A percentile compares a stretch with the other conserved stretches of the same genome.
These are phyloP conservation scores for Podaxis rugospora DNA, from an alignment of 768 basidiomycete genomes.

Conservation along the genomic window DNA sequence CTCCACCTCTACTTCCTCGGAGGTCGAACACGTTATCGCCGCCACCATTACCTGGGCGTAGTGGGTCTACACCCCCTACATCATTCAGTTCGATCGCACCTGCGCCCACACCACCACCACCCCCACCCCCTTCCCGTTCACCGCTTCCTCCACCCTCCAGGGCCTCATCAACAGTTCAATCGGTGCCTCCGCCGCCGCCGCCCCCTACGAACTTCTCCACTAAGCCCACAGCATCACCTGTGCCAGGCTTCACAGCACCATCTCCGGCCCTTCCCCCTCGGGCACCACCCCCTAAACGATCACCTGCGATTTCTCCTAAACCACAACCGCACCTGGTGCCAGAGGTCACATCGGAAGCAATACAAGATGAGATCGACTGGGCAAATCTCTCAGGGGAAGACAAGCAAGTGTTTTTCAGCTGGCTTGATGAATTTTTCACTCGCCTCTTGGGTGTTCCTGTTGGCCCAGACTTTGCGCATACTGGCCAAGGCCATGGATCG, in stretches of 20 bases:
- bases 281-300: slow-evolving; percentile 11
- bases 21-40: slow-evolving; percentile 17
- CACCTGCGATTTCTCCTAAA: slow-evolving; percentile 5
- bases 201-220: slow-evolving; percentile 13
- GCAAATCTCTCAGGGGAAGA: slow-evolving; percentile 60
- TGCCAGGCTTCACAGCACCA: slow-evolving; percentile 16
- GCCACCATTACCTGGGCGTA: slow-evolving; percentile 20
- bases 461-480: slow-evolving; percentile 1
- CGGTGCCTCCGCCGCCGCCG: slow-evolving; percentile 8
- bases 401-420: slow-evolving; percentile 68
- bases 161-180: neutral
- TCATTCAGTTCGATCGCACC: slow-evolving; percentile 8
- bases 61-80: slow-evolving; percentile 2
- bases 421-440: slow-evolving; percentile 81
- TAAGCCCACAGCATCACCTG: slow-evolving; percentile 13
- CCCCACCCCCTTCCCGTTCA: slow-evolving; percentile 7
- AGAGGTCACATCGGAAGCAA: neutral
- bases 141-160: slow-evolving; percentile 12
- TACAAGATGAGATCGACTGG: slow-evolving; percentile 55
- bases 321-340: neutral
- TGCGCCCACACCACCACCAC: slow-evolving; percentile 9
- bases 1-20: slow-evolving; percentile 24
- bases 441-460: slow-evolving; percentile 23
- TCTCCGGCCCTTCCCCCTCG: slow-evolving; percentile 21
- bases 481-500: slow-evolving; percentile 11